Evolutionary conservation across 306 rosid species (phyloP), one percentile per base, ranked within the genome.

Genomic region (Dicorynia guianensis): DNA sequence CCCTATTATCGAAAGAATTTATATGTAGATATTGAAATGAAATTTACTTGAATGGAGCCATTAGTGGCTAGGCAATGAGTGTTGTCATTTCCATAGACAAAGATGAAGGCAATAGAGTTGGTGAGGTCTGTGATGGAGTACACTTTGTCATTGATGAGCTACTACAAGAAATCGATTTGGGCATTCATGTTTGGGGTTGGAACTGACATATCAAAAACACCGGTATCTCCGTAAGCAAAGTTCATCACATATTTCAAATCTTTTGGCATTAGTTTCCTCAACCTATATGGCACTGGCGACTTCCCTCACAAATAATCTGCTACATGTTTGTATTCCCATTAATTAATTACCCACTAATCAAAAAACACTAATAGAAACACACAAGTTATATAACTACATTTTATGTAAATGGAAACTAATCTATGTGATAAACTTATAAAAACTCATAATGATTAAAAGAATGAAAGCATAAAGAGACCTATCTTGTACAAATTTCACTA

Each of bases 201-300:
- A 35, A 77, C 49, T 4, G 55, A 69, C 7, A 94, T 88, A 9
- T 85, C 9, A 64, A 93, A 93, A 9, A 88, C 91, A 5, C 96
- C 97, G 0, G 96, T 90, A 7, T 94, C 94, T 36, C 96, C 97
- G 59, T 70, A 64, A 2, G 97, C 97, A 64, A 90, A 93, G 81
- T 93, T 93, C 89, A 93, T 86, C 3, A 96, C 97, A 10, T 84
- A 49, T 76, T 85, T 90, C 83, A 85, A 70, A 12, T 85, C 77
- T 1, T 73, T 11, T 0, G 52, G 19, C 61, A 78, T 34, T 10
- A 55, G 1, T n/a, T 82, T 82, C 76, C 87, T 81, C 79, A 88
- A 82, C 48, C 70, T 79, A 77, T 91, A 89, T 13, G 94, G 86
- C 5, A 86, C 11, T 17, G 97, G 94, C 5, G 95, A 84, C 72